Base-by-base conservation (phyloP, 352 stramenopile species). In the Phytophthora nicotianae region DNA sequence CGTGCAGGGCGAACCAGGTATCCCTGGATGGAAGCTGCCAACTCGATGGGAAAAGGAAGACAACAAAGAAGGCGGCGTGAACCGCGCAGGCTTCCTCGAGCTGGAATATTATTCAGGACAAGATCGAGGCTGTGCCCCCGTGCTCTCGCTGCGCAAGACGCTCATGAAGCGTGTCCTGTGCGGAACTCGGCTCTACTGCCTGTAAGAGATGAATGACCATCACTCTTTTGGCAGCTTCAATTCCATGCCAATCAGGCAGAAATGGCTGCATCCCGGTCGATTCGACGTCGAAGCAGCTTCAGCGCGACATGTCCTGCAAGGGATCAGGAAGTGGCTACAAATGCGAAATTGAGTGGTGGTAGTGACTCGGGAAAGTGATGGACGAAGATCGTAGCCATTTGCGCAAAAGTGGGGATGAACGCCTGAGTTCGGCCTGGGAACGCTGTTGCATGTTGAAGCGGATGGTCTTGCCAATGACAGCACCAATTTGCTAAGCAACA, bases 21-120 rank as follows among this genome's bases (percentile, higher is more conserved):
- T 94, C 38, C 86, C 86, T 4, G 86, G 86, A 20, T 94, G 86
- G 86, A 89, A 94, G 52, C 62, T 94, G 35, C 85, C 85, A 1
- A 70, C 81, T 46, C 83, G 83, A 5, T 94, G 85, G 85, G 83
- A 90, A 51, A 89, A 90, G 48, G 85, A 92, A 56, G 79, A 92
- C 56, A 74, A 70, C 23, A 86, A 89, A 24, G 77, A 85, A 42
- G 73, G 81, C 17, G 80, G 85, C 35, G 83, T 91, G 26, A 90
- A 90, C 47, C 79, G 77, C 32, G 72, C 70, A 2, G 85, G 85
- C 0, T 92, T 76, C 41, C 62, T 94, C 5, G 67, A 84, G 50
- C 66, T 94, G 45, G 81, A 92, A 62, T 94, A 94, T 57, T 87
- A 86, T 45, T 90, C 85, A 16, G 79, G 75, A 1, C 70, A 77